Evolutionary conservation across 2,329 filamentous ascomycete species (phyloP).

Genomic region (Trichoderma gracile): DNA sequence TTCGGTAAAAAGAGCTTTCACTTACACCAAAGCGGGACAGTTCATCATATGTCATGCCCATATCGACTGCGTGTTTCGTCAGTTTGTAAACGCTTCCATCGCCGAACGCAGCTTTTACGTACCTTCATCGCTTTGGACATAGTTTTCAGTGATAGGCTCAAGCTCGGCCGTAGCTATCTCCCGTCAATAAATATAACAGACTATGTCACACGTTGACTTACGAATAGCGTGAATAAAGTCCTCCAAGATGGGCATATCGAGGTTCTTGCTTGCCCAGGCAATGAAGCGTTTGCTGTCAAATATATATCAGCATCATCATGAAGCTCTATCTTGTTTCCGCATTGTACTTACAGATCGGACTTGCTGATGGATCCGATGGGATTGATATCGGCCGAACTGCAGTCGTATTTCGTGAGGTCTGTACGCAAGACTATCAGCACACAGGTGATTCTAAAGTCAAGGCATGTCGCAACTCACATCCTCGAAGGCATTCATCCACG

Average conservation of each 20-base stretch:
- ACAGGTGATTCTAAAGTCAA: too few relatives aligned
- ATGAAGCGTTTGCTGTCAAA: constrained; percentile 57
- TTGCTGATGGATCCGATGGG: constrained; percentile 59
- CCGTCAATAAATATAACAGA: neutral
- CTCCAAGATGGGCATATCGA: constrained; percentile 61
- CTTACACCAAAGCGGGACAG: constrained; percentile 4
- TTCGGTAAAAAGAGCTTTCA: neutral
- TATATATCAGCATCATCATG: neutral
- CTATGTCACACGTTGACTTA: constrained; percentile 26
- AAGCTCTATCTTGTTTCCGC: neutral
- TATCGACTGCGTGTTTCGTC: constrained; percentile 30
- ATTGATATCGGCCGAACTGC: constrained; percentile 55
- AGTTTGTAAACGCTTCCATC: neutral
- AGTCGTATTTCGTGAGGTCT: constrained; percentile 43
- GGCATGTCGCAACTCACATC: neutral
- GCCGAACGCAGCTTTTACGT: constrained; percentile 31
- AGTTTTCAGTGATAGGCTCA: constrained; percentile 3
- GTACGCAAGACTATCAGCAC: neutral
- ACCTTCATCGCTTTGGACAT: constrained; percentile 15
- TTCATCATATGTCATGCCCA: constrained; percentile 11
- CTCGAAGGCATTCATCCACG: constrained; percentile 32
- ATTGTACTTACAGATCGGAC: constrained; percentile 51
- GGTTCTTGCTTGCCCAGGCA: constrained; percentile 55
- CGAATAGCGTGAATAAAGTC: constrained; percentile 63
- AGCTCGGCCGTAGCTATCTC: constrained; percentile 9